Evolutionary conservation across 352 stramenopile genomes (phyloP), one percentile per base, ranked within the genome.

Genomic region (Phytophthora kernoviae): DNA sequence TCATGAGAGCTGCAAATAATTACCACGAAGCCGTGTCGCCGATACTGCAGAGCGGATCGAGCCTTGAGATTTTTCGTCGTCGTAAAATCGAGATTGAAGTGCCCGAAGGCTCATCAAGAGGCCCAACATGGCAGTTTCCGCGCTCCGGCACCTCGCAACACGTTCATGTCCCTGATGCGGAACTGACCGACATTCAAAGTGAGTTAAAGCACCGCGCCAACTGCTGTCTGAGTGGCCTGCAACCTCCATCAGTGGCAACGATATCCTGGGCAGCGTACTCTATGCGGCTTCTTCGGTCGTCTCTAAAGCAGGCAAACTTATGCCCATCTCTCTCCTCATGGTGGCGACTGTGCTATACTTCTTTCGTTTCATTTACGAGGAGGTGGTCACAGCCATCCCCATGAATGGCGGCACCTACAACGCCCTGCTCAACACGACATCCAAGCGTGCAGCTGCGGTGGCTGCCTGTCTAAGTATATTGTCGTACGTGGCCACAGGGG

Each of bases 341-440:
- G 88, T 96, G 2, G 79, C 77, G 1, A 55, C 58, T 10, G 73
- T 84, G 41, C 65, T 86, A 26, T 84, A 84, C 61, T 70, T 73
- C 47, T 80, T 76, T 51, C 76, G 77, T n/a, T 88, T 84, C 56
- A 92, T 96, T 51, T 96, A 96, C 68, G 77, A 80, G 41, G 89
- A 97, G 60, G 88, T 87, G 8, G 87, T 96, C 42, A 92, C 75
- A 20, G 89, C 89, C 1, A 77, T 97, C 30, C 87, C 88, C 4
- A 78, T 94, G 56, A 96, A 97, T 67, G 88, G 89, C 15, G 89
- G 89, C 21, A 88, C 83, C 17, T 97, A 96, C 69, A 96, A 96
- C 69, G 80, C 90, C 7, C 67, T 97, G 26, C 62, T 97, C 11
- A 96, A 97, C 69, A 89, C 84, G 21, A 96, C 87, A 22, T 90